Base-by-base conservation (phyloP, 768 basidiomycete species). In the Tubosaeta sp. region DNA sequence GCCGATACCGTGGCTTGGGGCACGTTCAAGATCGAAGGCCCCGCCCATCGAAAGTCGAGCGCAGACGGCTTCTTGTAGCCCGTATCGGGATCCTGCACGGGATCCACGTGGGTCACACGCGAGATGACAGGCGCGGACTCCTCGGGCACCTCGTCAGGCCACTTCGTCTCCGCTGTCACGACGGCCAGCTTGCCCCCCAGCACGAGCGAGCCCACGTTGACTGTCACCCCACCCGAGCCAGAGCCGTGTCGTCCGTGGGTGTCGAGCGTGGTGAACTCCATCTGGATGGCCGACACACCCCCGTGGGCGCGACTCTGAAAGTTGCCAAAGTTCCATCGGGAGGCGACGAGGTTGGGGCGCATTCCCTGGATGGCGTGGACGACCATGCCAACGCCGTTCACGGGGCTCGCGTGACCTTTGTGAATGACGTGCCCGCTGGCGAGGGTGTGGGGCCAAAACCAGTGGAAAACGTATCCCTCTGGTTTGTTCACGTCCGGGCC, bases 331-430 rank as follows among this genome's bases (percentile, higher is more conserved):
- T 98, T 97, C 96, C 96, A 99, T 9, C 87, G 72, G 18, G 90
- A 76, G 13, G 96, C 96, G 60, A 96, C 83, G 49, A 92, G 79
- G 70, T 99, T 90, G 44, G 95, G 94, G 8, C 93, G 82, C 92
- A 99, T 95, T 67, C 95, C 96, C 67, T 98, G 95, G 66, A 98
- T 96, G 40, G 95, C 95, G 68, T 95, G 90, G 18, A 94, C 79
- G 68, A 95, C 84, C 87, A 93, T 90, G 25, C 91, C 90, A 32
- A 78, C 72, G 39, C 87, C 89, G 29, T 78, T 67, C 48, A 82
- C 70, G 8, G 73, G 44, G 49, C 73, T 70, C 6, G 85, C 85
- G 51, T 80, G 70, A 39, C 89, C 90, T 29, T 82, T 78, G 55
- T 73, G 67, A 43, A 88, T 80, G 67, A 94, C 62, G 57, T 81